A percentile compares a stretch with the other conserved stretches of the same genome.
Conservation (phyloP, 2,329 filamentous ascomycete genomes). For the Gaeumannomyces tritici region DNA sequence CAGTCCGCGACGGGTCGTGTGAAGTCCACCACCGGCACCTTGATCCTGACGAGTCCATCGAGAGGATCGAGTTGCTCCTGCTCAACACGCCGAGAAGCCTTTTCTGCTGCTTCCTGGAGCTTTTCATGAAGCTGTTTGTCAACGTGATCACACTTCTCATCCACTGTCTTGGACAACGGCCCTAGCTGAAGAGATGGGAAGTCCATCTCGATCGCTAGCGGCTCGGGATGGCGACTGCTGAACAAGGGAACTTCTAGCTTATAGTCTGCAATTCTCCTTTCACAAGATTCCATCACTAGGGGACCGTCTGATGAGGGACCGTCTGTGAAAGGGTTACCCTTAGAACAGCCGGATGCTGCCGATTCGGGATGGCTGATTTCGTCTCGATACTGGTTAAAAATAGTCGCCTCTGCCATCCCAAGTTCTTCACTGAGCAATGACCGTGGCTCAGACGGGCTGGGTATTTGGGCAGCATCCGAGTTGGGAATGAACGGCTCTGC, state of each 20-base stretch:
- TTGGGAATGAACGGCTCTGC: background rate
- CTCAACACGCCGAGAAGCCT: background rate
- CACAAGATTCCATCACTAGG: background rate
- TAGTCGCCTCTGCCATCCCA: background rate
- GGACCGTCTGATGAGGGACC: background rate
- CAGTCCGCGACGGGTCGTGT: background rate
- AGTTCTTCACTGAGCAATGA: constrained; percentile 7
- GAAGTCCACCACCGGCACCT: background rate
- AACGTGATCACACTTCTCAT: background rate
- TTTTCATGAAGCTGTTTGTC: background rate
- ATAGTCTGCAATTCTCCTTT: background rate
- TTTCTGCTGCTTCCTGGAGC: background rate
- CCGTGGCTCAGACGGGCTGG: constrained; percentile 8
- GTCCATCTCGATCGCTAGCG: background rate
- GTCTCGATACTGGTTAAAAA: background rate
- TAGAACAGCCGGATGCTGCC: background rate
- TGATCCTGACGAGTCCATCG: background rate
- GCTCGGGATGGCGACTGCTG: background rate
- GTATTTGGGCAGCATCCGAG: constrained; percentile 2
- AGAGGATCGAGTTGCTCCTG: constrained; percentile 4
- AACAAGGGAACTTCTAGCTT: constrained; percentile 2
- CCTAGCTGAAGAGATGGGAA: background rate
- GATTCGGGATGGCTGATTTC: background rate
- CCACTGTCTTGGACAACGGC: background rate
- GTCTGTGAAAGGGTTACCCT: background rate